Conservation (phyloP, 2,329 filamentous ascomycete genomes). For the Alternaria longipes region DNA sequence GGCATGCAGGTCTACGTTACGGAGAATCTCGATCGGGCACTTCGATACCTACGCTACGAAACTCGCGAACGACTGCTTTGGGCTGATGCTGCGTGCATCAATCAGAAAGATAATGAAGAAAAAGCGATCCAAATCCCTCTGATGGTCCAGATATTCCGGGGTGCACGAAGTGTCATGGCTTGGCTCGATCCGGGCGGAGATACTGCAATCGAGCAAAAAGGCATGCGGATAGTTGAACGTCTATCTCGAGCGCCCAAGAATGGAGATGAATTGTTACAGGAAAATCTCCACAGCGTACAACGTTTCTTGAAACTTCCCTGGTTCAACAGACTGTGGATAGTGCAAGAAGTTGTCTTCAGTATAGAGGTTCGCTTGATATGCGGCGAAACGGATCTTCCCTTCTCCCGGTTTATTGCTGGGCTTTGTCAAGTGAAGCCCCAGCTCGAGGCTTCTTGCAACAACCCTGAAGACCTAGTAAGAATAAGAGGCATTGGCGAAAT, state of each 20-base stretch:
- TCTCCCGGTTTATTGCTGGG: neutral
- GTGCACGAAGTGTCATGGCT: neutral
- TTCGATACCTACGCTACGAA: conserved; percentile 7
- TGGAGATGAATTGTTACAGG: too few relatives aligned
- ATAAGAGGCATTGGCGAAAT: neutral
- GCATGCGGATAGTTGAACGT: neutral
- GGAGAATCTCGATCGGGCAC: conserved; percentile 17
- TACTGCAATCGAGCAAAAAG: neutral
- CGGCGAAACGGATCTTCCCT: neutral
- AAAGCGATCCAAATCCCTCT: conserved; percentile 25
- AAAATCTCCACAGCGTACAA: too few relatives aligned
- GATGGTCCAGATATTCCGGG: conserved; percentile 9
- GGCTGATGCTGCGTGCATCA: conserved; percentile 30
- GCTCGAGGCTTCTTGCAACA: accelerated
- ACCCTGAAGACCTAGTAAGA: neutral
- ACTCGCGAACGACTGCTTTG: conserved; percentile 11
- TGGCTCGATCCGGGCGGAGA: neutral
- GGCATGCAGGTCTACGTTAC: neutral
- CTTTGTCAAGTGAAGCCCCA: neutral
- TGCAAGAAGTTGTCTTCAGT: neutral
- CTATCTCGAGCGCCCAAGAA: neutral
- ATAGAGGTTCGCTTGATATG: neutral
- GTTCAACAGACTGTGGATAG: neutral
- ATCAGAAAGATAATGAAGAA: conserved; percentile 23
- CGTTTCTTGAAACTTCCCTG: neutral